Evolutionary conservation across 371 early-diverging fungal genomes (phyloP), one percentile per base, ranked within the genome.

Genomic region (Chytridiales sp.): DNA sequence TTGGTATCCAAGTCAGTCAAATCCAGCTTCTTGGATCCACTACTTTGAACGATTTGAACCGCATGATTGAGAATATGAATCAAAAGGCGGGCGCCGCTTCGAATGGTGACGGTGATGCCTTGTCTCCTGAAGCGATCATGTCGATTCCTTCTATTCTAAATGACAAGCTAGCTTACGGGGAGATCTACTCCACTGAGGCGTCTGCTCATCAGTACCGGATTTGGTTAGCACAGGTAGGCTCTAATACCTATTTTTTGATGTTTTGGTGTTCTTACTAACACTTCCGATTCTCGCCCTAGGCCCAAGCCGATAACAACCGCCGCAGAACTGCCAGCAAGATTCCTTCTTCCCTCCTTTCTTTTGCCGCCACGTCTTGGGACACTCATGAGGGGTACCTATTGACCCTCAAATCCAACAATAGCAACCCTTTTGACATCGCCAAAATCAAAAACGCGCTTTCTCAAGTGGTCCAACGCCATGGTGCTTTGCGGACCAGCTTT

Each of bases 11-110:
- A 9, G 57, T 56, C 35, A 30, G 22, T 9, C 57, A 56, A 35
- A 56, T 56, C 13, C 57, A 56, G 47, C 57, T 56, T 42, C 57
- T 56, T 19, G 57, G 57, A 17, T 15, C 32, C 26, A 34, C 30
- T 35, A 30, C 34, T 27, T 9, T 56, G 4, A 47, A 17, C 21
- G 57, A 43, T 31, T 47, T 56, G n/a, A 54, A 54, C 39, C n/a
- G 17, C 13, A 54, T 54, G 54, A 22, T 19, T 41, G 54, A 38
- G 8, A 41, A 11, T 27, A 11, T 41, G 11, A 39, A 17, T 27
- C 40, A 17, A 17, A 41, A 40, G n/a, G 27, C 54, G 19, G 41
- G 29, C 41, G 54, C 9, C 38, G 38, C 38, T 54, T 19, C 9
- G 24, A 21, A 21, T 30, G 41, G 22, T 13, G 38, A 15, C 11